Base-by-base conservation (phyloP, 441 rosid species). In the Rhodomyrtus psidioides region DNA sequence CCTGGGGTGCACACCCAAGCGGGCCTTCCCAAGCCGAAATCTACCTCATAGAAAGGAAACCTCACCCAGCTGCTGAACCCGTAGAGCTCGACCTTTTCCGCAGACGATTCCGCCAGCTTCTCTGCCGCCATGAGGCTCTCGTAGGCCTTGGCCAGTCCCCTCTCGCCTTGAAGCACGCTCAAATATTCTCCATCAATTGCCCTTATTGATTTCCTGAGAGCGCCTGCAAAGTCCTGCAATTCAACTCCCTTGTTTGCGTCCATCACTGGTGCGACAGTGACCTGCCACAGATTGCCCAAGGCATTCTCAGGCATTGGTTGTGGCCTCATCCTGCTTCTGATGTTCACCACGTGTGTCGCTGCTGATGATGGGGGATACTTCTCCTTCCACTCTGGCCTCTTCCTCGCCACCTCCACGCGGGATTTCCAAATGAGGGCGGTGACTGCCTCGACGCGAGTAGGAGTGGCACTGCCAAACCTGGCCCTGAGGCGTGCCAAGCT, bases 1-100 rank as follows among this genome's bases (percentile, higher is more conserved):
- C 82, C 4, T 9, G 53, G 12, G 51, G 15, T 49, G 82, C 82
- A 42, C 21, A 53, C 53, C 91, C 89, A 89, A 1, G 55, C 6
- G 3, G 90, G 90, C 49, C 79, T 90, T 57, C 90, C 89, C 89
- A 85, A 87, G 6, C 90, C 88, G 4, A 87, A 89, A 85, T 87
- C 88, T 2, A 83, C 60, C 60, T 88, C 89, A 24, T 90, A 87
- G 12, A 88, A 28, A 1, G 90, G 90, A 10, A 88, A 55, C 12
- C 57, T 83, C 49, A 59, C 60, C 88, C 83, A 87, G 79, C 91
- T 84, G 13, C 46, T 82, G 6, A 83, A 86, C 21, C 54, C 60
- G 53, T 88, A 53, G 15, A 56, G 28, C 28, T 84, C 88, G 1
- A 26, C 44, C 46, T 62, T 85, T 30, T 27, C 85, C 19, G 12